Base-by-base conservation (phyloP, 192 early-diverging fungal genomes). In the Rhizoclosmatium globosum region DNA sequence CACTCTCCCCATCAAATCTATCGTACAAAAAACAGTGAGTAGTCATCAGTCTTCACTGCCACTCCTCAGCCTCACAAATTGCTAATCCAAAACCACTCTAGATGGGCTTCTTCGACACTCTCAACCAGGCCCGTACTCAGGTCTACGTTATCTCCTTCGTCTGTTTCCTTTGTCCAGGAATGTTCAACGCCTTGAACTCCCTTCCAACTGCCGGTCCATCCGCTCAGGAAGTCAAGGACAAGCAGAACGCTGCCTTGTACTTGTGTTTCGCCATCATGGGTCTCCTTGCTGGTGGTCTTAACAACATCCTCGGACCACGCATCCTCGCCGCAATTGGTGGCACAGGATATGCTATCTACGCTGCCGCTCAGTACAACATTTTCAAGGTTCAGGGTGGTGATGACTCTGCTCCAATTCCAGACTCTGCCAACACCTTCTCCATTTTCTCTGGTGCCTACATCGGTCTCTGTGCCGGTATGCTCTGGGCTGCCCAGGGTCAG, bases 381-480 rank as follows among this genome's bases (percentile, higher is more conserved):
- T 76, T 94, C 47, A 91, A 93, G 87, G n/a, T 87, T 2, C 92
- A 92, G 4, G 31, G 23, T 9, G 45, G n/a, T n/a, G 81, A 42
- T 45, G 42, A 17, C 15, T 11, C 45, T 3, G 31, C 47, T 91
- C 81, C 91, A 9, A 79, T 79, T 68, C 3, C 83, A 38, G 17
- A 17, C 17, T 64, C 89, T 13, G 44, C 80, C 64, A 76, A 81
- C 42, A 80, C 85, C 19, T 81, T 72, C 6, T 93, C 95, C 23
- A 92, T 95, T 64, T 82, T 85, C 42, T 82, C 94, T 19, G 94
- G 94, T 61, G 95, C 87, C 3, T 84, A 95, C 69, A 91, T 96
- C 44, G 95, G 95, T 80, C 68, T 94, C 41, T 92, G 94, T 71
- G 95, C 95, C 2, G 94, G 93, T 70, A 89, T 96, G 74, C 82